phyloP scores from a whole-genome alignment of 2,329 filamentous ascomycete genomes.

The Arthroderma uncinatum region DNA sequence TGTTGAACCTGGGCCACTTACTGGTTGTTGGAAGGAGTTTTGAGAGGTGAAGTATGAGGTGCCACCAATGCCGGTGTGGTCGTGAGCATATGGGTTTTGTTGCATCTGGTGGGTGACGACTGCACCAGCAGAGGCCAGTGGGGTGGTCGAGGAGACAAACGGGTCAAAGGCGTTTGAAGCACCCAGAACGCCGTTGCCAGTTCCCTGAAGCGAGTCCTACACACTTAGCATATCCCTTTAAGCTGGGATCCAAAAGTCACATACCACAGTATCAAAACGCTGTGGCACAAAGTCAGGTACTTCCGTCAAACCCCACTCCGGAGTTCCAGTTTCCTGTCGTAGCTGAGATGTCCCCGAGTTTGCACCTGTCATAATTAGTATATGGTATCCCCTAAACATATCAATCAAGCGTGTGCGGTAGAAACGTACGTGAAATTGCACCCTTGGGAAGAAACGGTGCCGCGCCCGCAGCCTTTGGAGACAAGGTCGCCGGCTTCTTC shows the following conservation, averaged over 20 bases:
- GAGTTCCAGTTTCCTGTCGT: conserved; percentile 31
- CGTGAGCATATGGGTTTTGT: conserved; percentile 69
- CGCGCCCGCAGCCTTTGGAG: conserved; percentile 80
- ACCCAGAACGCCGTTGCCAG: conserved; percentile 43
- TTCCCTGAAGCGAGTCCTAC: conserved; percentile 29
- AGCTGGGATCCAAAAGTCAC: conserved; percentile 13
- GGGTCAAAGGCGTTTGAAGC: conserved; percentile 49
- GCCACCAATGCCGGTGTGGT: conserved; percentile 48
- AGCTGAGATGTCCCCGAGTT: conserved; percentile 12
- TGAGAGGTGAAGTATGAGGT: conserved; percentile 55
- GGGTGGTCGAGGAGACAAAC: conserved; percentile 49
- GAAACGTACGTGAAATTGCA: conserved; percentile 26
- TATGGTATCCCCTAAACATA: no score
- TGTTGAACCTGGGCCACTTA: conserved; percentile 27
- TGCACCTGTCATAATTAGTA: conserved; percentile 6
- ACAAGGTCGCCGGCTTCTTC: conserved; percentile 48
- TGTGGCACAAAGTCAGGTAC: conserved; percentile 45
- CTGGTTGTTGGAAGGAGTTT: conserved; percentile 52
- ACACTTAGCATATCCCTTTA: not conserved
- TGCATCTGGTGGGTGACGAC: conserved; percentile 34
- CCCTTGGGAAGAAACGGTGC: conserved; percentile 45
- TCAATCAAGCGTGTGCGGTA: conserved; percentile 1
- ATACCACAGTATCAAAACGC: conserved; percentile 38
- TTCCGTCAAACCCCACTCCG: conserved; percentile 37
- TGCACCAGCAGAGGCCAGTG: conserved; percentile 39